Evolutionary conservation across 768 basidiomycete genomes (phyloP).

Genomic region (Pleurotus eryngii): DNA sequence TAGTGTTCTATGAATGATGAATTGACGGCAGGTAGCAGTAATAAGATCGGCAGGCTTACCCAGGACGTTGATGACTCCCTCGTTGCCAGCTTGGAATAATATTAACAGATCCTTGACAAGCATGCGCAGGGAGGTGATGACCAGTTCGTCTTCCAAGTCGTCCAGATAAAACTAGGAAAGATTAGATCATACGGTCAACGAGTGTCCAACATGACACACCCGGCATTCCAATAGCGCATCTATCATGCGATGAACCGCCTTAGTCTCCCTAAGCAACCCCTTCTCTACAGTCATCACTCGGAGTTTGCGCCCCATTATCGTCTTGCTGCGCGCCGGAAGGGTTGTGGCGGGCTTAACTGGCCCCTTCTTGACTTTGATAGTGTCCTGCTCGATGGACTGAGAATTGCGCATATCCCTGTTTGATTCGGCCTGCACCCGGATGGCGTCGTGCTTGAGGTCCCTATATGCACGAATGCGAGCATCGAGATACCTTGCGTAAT

Average conservation of each 20-base stretch:
- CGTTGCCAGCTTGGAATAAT: constrained; percentile 94
- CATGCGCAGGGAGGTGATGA: constrained; percentile 85
- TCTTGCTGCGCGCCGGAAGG: constrained; percentile 64
- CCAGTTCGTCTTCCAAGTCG: constrained; percentile 89
- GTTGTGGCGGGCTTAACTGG: constrained; percentile 25
- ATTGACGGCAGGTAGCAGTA: constrained; percentile 27
- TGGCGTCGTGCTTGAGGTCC: constrained; percentile 91
- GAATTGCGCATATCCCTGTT: constrained; percentile 83
- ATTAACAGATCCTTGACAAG: constrained; percentile 95
- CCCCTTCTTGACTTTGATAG: constrained; percentile 28
- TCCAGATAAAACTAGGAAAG: constrained; percentile 82
- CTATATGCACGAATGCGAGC: constrained; percentile 83
- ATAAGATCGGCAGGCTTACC: constrained; percentile 39
- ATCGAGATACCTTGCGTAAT: constrained; percentile 88
- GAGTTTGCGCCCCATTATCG: constrained; percentile 78
- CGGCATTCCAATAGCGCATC: constrained; percentile 85
- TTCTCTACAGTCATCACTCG: constrained; percentile 94
- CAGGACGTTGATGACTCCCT: constrained; percentile 83
- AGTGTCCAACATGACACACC: constrained; percentile 42
- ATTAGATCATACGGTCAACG: too few relatives aligned
- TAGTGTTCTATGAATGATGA: constrained; percentile 74
- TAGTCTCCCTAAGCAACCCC: constrained; percentile 89
- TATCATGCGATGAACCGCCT: constrained; percentile 86
- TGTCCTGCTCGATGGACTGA: constrained; percentile 58
- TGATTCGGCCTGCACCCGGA: constrained; percentile 89